Percentiles rank a stretch among this genome's conserved stretches.
Evolutionary conservation across 352 stramenopile species (phyloP).

Genomic region (Stramenopiles sp.): DNA sequence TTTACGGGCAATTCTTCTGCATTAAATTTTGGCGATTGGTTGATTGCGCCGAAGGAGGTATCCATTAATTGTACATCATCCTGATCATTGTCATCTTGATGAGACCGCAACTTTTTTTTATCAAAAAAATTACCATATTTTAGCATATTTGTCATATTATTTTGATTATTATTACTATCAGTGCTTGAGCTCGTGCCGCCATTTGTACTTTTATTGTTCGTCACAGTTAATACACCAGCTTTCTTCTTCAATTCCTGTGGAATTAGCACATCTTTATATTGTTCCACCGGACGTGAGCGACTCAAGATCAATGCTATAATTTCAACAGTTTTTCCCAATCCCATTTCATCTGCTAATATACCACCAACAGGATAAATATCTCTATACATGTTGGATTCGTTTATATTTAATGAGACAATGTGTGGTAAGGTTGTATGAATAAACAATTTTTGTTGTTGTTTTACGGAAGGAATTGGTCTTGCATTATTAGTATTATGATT

Average conservation of each 20-base stretch:
- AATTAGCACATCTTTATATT: background rate
- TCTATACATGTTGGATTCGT: background rate
- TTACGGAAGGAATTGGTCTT: background rate
- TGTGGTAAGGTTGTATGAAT: background rate
- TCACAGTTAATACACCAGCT: background rate
- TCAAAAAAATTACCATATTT: background rate
- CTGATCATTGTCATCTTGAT: background rate
- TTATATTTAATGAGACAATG: background rate
- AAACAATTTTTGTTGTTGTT: background rate
- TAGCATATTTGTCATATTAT: no score
- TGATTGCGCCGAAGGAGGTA: no score
- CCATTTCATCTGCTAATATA: constrained; percentile 77
- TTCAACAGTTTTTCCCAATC: constrained; percentile 56
- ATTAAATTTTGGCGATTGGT: constrained; percentile 13
- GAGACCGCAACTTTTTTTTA: background rate
- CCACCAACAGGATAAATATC: constrained; percentile 27
- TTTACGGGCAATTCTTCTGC: constrained; percentile 28
- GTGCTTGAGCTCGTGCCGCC: no score
- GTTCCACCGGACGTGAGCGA: background rate
- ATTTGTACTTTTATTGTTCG: background rate
- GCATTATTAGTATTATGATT: background rate
- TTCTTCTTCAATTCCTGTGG: background rate
- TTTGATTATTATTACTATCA: no score
- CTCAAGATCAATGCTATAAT: constrained; percentile 33
- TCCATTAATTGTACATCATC: no score